phyloP scores from a whole-genome alignment of 176 grass and related monocot species.

The Zea luxurians region DNA sequence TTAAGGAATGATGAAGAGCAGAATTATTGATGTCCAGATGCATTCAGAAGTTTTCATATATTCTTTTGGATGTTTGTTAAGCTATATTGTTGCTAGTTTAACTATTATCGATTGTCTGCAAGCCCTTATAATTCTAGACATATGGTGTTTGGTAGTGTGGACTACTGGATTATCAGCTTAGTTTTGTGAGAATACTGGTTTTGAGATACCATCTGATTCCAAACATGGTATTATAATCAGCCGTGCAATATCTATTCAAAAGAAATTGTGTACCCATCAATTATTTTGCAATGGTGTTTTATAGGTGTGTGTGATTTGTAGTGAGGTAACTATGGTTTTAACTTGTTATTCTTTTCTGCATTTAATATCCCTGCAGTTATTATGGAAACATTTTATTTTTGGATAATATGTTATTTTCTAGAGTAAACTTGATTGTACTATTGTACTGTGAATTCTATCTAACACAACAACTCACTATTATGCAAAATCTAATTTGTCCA shows the following conservation, averaged over 20 bases:
- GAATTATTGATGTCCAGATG: not conserved
- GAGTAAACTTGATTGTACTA: too few species aligned
- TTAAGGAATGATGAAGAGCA: not conserved
- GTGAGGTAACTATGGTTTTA: not conserved
- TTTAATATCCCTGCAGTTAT: too few species aligned
- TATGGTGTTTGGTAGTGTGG: not conserved
- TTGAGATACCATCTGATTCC: not conserved
- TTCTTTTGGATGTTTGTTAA: slow-evolving; percentile 13
- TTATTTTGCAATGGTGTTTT: not conserved
- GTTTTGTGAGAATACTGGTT: not conserved
- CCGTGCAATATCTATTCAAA: not conserved
- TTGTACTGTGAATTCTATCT: too few species aligned
- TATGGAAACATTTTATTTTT: too few species aligned
- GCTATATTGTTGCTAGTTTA: not conserved
- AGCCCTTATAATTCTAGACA: not conserved
- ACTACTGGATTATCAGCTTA: not conserved
- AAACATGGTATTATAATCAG: not conserved
- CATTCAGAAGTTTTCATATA: slow-evolving; percentile 26
- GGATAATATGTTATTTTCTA: too few species aligned
- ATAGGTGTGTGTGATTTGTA: not conserved
- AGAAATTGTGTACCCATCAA: not conserved
- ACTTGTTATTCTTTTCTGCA: too few species aligned
- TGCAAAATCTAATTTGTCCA: too few species aligned
- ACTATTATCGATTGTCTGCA: not conserved
- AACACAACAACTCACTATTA: too few species aligned